Conservation (phyloP, 148 eudicot species). For the Gaultheria prostrata region DNA sequence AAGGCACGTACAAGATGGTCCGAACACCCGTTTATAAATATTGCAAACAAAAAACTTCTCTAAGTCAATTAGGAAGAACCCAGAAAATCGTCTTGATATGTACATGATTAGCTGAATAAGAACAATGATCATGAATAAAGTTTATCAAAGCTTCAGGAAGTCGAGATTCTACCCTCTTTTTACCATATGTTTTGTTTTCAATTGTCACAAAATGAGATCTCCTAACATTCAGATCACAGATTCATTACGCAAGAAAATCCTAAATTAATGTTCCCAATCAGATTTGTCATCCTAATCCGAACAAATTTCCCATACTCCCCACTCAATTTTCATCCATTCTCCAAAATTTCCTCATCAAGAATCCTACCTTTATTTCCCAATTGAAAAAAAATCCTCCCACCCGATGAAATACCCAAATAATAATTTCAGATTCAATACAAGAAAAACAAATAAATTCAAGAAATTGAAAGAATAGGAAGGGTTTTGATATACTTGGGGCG, state of each 20-base stretch:
- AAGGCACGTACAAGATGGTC: no score
- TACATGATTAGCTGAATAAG: background rate
- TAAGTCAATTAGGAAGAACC: background rate
- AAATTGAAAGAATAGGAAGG: background rate
- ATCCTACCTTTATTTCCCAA: background rate
- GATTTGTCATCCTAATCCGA: background rate
- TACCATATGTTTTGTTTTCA: no score
- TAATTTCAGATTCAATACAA: background rate
- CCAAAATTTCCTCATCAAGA: background rate
- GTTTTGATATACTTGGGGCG: constrained; percentile 40
- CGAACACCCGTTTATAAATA: no score
- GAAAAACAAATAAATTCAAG: background rate
- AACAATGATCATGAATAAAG: background rate
- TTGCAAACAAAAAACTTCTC: no score
- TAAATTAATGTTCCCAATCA: background rate
- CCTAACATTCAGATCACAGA: background rate
- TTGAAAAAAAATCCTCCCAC: background rate
- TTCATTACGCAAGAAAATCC: background rate
- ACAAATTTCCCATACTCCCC: background rate
- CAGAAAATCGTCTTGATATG: background rate
- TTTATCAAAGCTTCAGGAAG: background rate
- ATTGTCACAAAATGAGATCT: no score
- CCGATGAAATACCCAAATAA: background rate
- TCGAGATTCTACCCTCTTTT: background rate
- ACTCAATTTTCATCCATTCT: background rate